Evolutionary conservation across 345 rosid species (phyloP).

Genomic region (Erysimum cheiranthoides): DNA sequence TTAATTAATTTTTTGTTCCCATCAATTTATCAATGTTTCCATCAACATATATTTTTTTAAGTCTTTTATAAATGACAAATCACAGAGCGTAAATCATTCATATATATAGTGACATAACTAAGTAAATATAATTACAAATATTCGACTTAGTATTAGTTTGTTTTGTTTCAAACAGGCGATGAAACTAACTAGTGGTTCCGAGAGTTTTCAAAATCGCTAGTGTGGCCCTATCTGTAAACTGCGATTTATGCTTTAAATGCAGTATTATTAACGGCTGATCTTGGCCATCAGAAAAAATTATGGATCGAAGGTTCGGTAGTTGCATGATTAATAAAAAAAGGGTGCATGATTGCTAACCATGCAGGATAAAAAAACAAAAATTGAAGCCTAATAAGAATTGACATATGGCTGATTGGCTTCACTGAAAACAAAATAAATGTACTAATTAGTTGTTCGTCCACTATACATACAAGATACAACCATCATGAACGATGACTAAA

Average conservation of each 20-base stretch:
- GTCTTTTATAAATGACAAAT: not conserved
- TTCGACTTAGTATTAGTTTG: not conserved
- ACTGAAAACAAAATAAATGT: not conserved
- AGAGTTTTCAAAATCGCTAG: too few relatives aligned
- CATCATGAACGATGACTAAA: slow-evolving; percentile 9
- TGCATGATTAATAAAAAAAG: not conserved
- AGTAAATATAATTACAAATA: not conserved
- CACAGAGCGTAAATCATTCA: not conserved
- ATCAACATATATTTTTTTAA: too few relatives aligned
- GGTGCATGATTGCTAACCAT: not conserved
- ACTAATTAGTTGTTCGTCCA: not conserved
- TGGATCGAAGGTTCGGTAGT: not conserved
- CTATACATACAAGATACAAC: not conserved
- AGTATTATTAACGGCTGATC: too few relatives aligned
- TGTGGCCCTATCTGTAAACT: too few relatives aligned
- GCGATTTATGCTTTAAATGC: too few relatives aligned
- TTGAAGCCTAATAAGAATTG: not conserved
- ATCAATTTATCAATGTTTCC: too few relatives aligned
- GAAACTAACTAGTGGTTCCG: too few relatives aligned
- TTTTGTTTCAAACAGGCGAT: not conserved
- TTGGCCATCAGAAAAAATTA: not conserved
- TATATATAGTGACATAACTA: not conserved
- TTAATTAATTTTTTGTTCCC: too few relatives aligned
- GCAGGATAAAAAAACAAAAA: not conserved
- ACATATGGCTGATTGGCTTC: not conserved